A percentile compares a stretch with the other conserved stretches of the same genome.
These are phyloP conservation scores for Dionaea muscipula DNA, from an alignment of 179 eudicot genomes.

Conservation along the genomic window DNA sequence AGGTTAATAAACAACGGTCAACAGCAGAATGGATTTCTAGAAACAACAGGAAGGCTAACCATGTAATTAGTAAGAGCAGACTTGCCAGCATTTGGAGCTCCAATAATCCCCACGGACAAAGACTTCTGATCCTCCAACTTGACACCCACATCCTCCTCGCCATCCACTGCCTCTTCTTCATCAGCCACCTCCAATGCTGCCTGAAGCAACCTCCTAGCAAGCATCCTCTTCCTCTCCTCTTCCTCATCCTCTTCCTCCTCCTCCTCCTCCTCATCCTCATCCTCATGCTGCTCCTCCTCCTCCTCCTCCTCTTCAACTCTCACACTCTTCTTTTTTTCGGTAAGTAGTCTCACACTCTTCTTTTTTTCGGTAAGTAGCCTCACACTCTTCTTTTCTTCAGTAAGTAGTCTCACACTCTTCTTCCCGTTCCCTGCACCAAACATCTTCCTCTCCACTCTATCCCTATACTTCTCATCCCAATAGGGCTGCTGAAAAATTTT, in stretches of 20 bases:
- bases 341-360: too few relatives aligned
- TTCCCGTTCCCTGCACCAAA: constrained; percentile 27
- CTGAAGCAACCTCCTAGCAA: constrained; percentile 61
- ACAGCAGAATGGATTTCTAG: neutral
- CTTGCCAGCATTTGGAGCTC: constrained; percentile 98
- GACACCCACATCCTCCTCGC: constrained; percentile 28
- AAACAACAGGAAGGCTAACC: constrained; percentile 28
- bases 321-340: too few relatives aligned
- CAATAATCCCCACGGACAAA: constrained; percentile 78
- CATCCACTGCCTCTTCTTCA: constrained; percentile 40
- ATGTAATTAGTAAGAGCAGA: constrained; percentile 86
- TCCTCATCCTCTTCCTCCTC: constrained; percentile 9
- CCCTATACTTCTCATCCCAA: constrained; percentile 68
- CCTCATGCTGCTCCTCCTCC: too few relatives aligned
- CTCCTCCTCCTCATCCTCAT: neutral
- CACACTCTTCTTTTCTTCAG: too few relatives aligned
- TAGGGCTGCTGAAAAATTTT: constrained; percentile 14
- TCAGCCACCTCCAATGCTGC: constrained; percentile 42
- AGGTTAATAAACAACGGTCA: neutral
- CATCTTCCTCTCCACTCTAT: constrained; percentile 32
- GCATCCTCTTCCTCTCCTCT: constrained; percentile 32
- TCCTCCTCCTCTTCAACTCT: too few relatives aligned
- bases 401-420: too few relatives aligned
- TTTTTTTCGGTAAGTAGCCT: too few relatives aligned
- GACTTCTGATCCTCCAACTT: constrained; percentile 73